Conservation (phyloP, 805 yeast species). For the Cyberlindnera saturnus region DNA sequence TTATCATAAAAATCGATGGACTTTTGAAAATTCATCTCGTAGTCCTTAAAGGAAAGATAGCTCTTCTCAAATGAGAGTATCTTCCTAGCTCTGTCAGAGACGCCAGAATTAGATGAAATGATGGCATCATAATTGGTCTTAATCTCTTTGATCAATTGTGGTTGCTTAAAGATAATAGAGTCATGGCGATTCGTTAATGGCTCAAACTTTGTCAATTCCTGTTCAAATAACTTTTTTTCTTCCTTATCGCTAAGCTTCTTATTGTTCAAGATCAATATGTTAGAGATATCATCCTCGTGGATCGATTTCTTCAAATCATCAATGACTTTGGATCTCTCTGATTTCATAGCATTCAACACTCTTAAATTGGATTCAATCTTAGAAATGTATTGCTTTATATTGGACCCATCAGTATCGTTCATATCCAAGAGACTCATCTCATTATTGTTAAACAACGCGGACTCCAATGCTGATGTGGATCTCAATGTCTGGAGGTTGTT, state of each 20-base stretch:
- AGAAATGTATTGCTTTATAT: slow-evolving; percentile 34
- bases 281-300: slow-evolving; percentile 81
- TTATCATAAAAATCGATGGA: slow-evolving; percentile 62
- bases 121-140: slow-evolving; percentile 42
- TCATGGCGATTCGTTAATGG: slow-evolving; percentile 63
- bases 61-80: slow-evolving; percentile 42
- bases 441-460: slow-evolving; percentile 16
- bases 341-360: slow-evolving; percentile 55
- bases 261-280: slow-evolving; percentile 55
- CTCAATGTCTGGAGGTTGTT: slow-evolving; percentile 39
- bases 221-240: slow-evolving; percentile 52
- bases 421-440: slow-evolving; percentile 60
- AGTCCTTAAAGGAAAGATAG: slow-evolving; percentile 51
- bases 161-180: slow-evolving; percentile 62
- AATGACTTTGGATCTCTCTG: slow-evolving; percentile 56
- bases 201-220: slow-evolving; percentile 71
- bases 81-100: slow-evolving; percentile 35
- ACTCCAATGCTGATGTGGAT: slow-evolving; percentile 33
- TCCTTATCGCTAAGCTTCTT: slow-evolving; percentile 47
- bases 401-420: slow-evolving; percentile 40
- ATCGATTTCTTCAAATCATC: slow-evolving; percentile 62
- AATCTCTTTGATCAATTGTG: slow-evolving; percentile 39
- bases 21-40: slow-evolving; percentile 49
- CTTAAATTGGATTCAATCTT: slow-evolving; percentile 51
- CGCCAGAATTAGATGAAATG: slow-evolving; percentile 34